Evolutionary conservation across 2,329 filamentous ascomycete species (phyloP).

Genomic region (Talaromyces sp.): DNA sequence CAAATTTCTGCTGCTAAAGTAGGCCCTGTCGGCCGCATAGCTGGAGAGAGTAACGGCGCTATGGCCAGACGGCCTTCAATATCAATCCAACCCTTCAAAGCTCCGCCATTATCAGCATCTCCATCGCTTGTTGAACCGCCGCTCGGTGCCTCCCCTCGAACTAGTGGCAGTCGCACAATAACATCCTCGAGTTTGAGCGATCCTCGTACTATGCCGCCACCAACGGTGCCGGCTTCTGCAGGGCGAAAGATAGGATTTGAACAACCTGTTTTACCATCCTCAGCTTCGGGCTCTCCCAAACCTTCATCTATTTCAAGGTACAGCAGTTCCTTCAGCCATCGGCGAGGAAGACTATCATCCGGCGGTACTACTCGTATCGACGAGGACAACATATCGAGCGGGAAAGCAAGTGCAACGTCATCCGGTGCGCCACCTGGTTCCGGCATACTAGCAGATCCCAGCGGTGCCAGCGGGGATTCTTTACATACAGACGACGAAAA

Average conservation of each 20-base stretch:
- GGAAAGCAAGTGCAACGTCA: slow-evolving; percentile 49
- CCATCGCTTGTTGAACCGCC: slow-evolving; percentile 57
- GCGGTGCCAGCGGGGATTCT: slow-evolving; percentile 61
- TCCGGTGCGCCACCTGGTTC: slow-evolving; percentile 67
- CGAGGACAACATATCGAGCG: slow-evolving; percentile 58
- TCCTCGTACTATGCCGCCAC: slow-evolving; percentile 37
- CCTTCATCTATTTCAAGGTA: slow-evolving; percentile 76
- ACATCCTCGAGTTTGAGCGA: slow-evolving; percentile 37
- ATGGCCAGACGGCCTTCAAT: slow-evolving; percentile 71
- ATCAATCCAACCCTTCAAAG: slow-evolving; percentile 94
- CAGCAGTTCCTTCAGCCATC: slow-evolving; percentile 90
- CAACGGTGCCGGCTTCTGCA: slow-evolving; percentile 36
- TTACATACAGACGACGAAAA: slow-evolving; percentile 83
- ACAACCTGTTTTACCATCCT: slow-evolving; percentile 57
- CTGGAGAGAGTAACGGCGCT: slow-evolving; percentile 50
- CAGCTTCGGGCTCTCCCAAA: slow-evolving; percentile 72
- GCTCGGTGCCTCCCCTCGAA: slow-evolving; percentile 52
- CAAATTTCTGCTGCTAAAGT: slow-evolving; percentile 39
- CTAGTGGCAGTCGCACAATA: slow-evolving; percentile 41
- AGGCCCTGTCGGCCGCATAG: slow-evolving; percentile 32
- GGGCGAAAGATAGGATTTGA: slow-evolving; percentile 50
- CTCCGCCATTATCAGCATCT: slow-evolving; percentile 87
- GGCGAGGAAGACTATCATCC: slow-evolving; percentile 72
- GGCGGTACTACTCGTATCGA: slow-evolving; percentile 62
- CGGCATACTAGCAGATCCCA: slow-evolving; percentile 68